These are phyloP conservation scores for Monosporascus sp. DNA, from an alignment of 2,329 filamentous ascomycete genomes.

Conservation along the genomic window DNA sequence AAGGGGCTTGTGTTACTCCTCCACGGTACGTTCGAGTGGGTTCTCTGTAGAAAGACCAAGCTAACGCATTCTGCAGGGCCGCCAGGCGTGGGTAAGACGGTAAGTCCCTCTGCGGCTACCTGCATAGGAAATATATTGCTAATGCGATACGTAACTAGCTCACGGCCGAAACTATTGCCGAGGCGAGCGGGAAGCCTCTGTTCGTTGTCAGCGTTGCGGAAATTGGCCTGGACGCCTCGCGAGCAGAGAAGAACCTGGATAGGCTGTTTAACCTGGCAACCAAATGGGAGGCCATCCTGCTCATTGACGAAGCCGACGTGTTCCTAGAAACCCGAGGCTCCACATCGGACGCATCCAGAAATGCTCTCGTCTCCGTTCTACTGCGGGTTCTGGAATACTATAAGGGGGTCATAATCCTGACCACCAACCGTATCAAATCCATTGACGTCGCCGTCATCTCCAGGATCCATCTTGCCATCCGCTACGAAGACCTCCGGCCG, in stretches of 20 bases:
- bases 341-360: slow-evolving; percentile 5
- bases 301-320: slow-evolving; percentile 10
- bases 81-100: slow-evolving; percentile 10
- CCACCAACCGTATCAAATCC: slow-evolving; percentile 17
- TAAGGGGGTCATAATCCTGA: slow-evolving; percentile 12
- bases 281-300: slow-evolving; percentile 19
- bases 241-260: slow-evolving; percentile 7
- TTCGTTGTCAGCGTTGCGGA: slow-evolving; percentile 8
- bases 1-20: slow-evolving; percentile 8
- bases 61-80: neutral
- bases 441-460: slow-evolving; percentile 19
- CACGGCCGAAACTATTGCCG: slow-evolving; percentile 9
- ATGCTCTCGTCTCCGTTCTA: slow-evolving; percentile 14
- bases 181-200: slow-evolving; percentile 7
- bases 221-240: slow-evolving; percentile 5
- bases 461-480: slow-evolving; percentile 16
- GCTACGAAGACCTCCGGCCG: slow-evolving; percentile 11
- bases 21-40: slow-evolving; percentile 1
- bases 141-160: neutral
- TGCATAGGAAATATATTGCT: neutral
- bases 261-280: slow-evolving; percentile 12
- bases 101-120: neutral
- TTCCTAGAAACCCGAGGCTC: slow-evolving; percentile 11
- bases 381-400: slow-evolving; percentile 10
- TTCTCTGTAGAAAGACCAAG: neutral